Evolutionary conservation across 2,329 filamentous ascomycete genomes (phyloP).

Genomic region (Laburnicola sp.): DNA sequence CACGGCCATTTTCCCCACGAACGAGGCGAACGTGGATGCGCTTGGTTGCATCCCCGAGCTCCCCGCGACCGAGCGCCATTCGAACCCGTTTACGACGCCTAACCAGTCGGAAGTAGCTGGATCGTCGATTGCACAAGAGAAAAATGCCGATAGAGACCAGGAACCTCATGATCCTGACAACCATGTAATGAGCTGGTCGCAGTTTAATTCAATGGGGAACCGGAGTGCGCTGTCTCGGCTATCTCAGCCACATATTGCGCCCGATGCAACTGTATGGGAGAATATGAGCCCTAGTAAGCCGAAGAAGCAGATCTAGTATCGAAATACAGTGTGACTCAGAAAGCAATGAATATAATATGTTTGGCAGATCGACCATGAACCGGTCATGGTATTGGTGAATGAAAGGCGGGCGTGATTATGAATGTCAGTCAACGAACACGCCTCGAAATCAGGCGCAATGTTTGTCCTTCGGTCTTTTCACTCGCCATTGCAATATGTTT

Average conservation of each 20-base stretch:
- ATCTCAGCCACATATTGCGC: slow-evolving; percentile 18
- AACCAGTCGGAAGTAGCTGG: slow-evolving; percentile 2
- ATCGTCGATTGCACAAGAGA: neutral
- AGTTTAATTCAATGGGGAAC: slow-evolving; percentile 18
- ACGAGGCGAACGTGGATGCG: slow-evolving; percentile 19
- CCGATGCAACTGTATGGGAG: slow-evolving; percentile 10
- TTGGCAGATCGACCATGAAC: no score
- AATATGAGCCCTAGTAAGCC: neutral
- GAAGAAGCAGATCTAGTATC: neutral
- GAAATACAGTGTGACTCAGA: neutral
- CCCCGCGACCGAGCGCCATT: slow-evolving; percentile 9
- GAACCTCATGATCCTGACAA: slow-evolving; percentile 3
- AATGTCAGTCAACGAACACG: no score
- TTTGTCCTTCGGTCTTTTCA: no score
- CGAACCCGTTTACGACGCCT: slow-evolving; percentile 6
- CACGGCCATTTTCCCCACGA: slow-evolving; percentile 14
- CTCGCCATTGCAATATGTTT: no score
- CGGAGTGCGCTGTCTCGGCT: slow-evolving; percentile 12
- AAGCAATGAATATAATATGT: no score
- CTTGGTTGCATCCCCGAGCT: slow-evolving; percentile 24
- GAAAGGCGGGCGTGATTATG: no score
- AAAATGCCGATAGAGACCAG: slow-evolving; percentile 1
- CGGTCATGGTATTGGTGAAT: no score
- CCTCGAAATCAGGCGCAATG: no score
- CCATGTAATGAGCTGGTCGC: slow-evolving; percentile 23